Percentiles rank a stretch among this genome's conserved stretches.
phyloP scores from a whole-genome alignment of 2,329 filamentous ascomycete genomes.

The Phoma sp. region DNA sequence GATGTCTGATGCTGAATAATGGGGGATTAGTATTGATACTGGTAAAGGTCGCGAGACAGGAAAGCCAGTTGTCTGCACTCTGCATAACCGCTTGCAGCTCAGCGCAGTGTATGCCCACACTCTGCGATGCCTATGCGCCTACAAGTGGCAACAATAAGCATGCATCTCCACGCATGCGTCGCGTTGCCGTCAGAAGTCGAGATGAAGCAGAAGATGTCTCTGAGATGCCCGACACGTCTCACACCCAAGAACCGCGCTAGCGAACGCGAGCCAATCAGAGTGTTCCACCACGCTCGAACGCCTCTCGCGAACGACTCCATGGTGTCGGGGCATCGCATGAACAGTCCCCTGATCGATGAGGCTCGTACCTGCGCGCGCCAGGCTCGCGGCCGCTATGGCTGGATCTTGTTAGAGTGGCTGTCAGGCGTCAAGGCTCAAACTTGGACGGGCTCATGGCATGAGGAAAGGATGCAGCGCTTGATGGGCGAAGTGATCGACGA shows the following conservation, averaged over 20 bases:
- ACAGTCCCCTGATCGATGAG: conserved; percentile 10
- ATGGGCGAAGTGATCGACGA: conserved; percentile 4
- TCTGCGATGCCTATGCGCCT: background rate
- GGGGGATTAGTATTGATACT: background rate
- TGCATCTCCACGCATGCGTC: background rate
- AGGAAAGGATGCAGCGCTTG: conserved; percentile 5
- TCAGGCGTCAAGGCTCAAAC: conserved; percentile 9
- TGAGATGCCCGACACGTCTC: conserved; percentile 2
- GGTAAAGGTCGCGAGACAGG: background rate
- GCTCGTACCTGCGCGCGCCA: background rate
- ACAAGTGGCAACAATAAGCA: background rate
- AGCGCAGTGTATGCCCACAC: background rate
- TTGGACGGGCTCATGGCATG: background rate
- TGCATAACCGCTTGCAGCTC: background rate
- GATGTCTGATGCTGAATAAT: background rate
- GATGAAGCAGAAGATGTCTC: conserved; percentile 16
- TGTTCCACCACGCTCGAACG: background rate
- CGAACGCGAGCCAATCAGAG: background rate
- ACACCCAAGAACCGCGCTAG: background rate
- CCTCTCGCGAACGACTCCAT: background rate
- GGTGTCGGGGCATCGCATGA: conserved; percentile 10
- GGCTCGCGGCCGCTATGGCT: background rate
- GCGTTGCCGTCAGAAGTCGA: conserved; percentile 14
- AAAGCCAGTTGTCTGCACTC: background rate
- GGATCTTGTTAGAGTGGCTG: background rate